A percentile compares a stretch with the other conserved stretches of the same genome.
Conservation (phyloP, 2,329 filamentous ascomycete species). For the Ophiostoma angusticollis region DNA sequence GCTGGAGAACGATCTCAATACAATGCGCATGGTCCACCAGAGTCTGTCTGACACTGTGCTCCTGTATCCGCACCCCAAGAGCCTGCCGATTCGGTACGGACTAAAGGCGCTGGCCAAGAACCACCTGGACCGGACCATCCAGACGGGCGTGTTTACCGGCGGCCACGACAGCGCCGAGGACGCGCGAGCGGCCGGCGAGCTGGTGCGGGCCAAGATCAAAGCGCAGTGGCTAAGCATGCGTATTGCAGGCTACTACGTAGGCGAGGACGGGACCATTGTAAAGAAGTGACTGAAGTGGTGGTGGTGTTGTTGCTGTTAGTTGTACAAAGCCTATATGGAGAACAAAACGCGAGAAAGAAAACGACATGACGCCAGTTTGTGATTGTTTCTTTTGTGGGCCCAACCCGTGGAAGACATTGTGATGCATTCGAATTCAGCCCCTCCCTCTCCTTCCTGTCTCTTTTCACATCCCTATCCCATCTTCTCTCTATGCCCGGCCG, state of each 20-base stretch:
- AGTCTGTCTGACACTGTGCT: conserved; percentile 15
- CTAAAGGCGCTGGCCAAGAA: conserved; percentile 61
- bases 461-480: conserved; percentile 4
- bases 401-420: conserved; percentile 2
- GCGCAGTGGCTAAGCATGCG: conserved; percentile 58
- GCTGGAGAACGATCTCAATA: conserved; percentile 89
- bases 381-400: no score
- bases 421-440: not conserved
- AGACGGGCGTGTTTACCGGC: conserved; percentile 30
- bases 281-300: conserved; percentile 1
- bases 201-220: conserved; percentile 60
- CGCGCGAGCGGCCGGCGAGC: conserved; percentile 73
- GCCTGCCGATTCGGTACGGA: conserved; percentile 64
- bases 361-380: conserved; percentile 10
- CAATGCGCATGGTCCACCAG: conserved; percentile 22
- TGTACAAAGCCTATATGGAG: conserved; percentile 4
- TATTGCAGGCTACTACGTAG: conserved; percentile 52
- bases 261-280: conserved; percentile 28
- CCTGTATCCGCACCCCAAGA: conserved; percentile 65
- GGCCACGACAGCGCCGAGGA: conserved; percentile 94
- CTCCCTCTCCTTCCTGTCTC: not conserved
- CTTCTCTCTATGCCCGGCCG: conserved; percentile 23
- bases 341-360: not conserved
- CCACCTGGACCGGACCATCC: conserved; percentile 65
- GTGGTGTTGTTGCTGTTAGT: conserved; percentile 7